Conservation (phyloP, 768 basidiomycete species). For the Hypholoma fasciculare region DNA sequence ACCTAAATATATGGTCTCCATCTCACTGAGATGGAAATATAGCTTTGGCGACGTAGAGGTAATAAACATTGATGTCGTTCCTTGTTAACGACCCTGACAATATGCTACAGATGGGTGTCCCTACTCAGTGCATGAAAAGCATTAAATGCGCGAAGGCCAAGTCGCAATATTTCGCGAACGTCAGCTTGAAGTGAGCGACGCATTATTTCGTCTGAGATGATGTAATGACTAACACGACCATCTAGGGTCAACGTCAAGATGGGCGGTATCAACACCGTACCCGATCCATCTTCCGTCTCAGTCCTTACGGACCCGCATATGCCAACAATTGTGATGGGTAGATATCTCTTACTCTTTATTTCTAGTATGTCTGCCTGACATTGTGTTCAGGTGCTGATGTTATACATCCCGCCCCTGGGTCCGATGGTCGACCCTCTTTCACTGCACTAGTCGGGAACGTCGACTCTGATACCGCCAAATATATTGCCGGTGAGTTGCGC, state of each 20-base stretch:
- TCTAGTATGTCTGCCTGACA: not conserved
- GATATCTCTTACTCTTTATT: not conserved
- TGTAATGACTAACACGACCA: not conserved
- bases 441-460: conserved; percentile 80
- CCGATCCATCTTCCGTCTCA: conserved; percentile 64
- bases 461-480: conserved; percentile 75
- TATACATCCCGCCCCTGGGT: conserved; percentile 80
- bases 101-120: conserved; percentile 59
- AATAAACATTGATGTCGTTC: not conserved
- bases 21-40: not conserved
- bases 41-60: conserved; percentile 72
- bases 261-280: conserved; percentile 80
- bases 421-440: conserved; percentile 79
- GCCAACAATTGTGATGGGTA: conserved; percentile 82
- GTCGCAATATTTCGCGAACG: conserved; percentile 79
- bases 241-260: conserved; percentile 80
- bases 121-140: conserved; percentile 77
- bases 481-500: conserved; percentile 39
- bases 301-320: conserved; percentile 67
- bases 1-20: not conserved
- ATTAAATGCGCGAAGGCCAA: conserved; percentile 67
- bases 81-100: not conserved
- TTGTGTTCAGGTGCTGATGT: conserved; percentile 67
- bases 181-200: conserved; percentile 66
- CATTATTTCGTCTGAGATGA: conserved; percentile 2